Conservation (phyloP, 768 basidiomycete genomes). For the Lentinus tigrinus region DNA sequence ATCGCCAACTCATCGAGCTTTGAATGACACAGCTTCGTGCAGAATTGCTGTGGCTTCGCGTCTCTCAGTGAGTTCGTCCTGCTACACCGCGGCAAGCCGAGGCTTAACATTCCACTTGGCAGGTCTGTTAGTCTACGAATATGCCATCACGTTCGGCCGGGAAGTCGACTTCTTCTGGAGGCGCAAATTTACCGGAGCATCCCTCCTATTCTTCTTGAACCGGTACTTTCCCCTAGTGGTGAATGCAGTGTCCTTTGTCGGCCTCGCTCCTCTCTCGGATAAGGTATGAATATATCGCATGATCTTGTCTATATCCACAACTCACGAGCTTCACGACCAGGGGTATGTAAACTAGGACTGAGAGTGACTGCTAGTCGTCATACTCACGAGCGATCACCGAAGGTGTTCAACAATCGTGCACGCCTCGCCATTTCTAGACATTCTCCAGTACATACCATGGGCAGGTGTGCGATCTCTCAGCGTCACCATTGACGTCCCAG, state of each 20-base stretch:
- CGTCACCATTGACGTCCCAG: no score
- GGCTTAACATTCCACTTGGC: not conserved
- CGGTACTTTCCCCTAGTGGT: not conserved
- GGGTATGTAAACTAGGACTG: no score
- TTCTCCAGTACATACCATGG: not conserved
- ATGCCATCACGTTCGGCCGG: not conserved
- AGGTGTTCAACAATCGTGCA: not conserved
- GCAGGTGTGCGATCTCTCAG: not conserved
- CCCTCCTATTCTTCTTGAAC: not conserved
- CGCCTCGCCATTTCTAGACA: not conserved
- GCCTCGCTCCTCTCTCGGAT: not conserved
- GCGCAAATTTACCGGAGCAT: not conserved
- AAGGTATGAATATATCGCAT: not conserved
- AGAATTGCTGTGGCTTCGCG: not conserved
- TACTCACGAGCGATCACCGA: no score
- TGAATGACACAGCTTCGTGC: not conserved
- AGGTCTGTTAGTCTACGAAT: not conserved
- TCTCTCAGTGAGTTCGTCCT: not conserved
- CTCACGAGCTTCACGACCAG: no score
- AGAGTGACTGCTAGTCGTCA: no score
- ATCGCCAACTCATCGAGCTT: not conserved
- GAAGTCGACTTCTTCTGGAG: slow-evolving; percentile 1
- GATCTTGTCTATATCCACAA: no score
- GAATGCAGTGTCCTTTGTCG: not conserved
- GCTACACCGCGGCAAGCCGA: not conserved